Percentiles rank a stretch among this genome's conserved stretches.
These are phyloP conservation scores for Pythium rhizo-oryzae DNA, from an alignment of 352 stramenopile species.

Conservation along the genomic window DNA sequence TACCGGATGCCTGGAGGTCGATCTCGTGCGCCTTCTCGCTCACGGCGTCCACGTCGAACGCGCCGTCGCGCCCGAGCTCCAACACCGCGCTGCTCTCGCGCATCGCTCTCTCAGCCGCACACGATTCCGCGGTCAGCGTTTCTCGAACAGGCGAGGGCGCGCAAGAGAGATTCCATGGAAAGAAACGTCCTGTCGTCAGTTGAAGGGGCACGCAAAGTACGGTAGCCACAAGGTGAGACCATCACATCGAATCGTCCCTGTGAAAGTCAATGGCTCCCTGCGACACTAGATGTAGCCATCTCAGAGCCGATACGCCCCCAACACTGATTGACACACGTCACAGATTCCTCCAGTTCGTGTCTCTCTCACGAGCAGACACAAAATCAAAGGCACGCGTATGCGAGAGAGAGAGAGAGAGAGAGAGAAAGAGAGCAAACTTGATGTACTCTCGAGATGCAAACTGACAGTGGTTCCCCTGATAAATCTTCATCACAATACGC, in stretches of 20 bases:
- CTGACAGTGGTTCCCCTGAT: too few relatives aligned
- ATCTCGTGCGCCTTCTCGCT: conserved; percentile 9
- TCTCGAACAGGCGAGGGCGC: too few relatives aligned
- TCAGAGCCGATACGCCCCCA: neutral
- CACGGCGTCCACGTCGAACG: conserved; percentile 24
- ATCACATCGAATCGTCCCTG: neutral
- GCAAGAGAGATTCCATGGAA: conserved; percentile 15
- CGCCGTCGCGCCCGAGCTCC: conserved; percentile 29
- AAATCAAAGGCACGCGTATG: too few relatives aligned
- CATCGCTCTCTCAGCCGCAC: neutral
- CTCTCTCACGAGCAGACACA: too few relatives aligned
- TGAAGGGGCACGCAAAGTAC: neutral
- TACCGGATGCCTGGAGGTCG: conserved; percentile 30
- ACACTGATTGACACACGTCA: neutral
- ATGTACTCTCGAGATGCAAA: too few relatives aligned
- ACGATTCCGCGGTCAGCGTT: too few relatives aligned
- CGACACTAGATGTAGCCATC: neutral
- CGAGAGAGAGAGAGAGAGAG: too few relatives aligned
- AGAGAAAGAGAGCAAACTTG: too few relatives aligned
- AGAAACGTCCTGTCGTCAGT: neutral
- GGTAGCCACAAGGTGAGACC: neutral
- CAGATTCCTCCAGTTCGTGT: neutral
- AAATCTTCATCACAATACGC: too few relatives aligned
- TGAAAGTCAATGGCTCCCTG: neutral
- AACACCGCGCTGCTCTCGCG: conserved; percentile 9